Percentiles rank a stretch among this genome's conserved stretches.
phyloP scores from a whole-genome alignment of 2,329 filamentous ascomycete genomes.

The Arthrobotrys iridis region DNA sequence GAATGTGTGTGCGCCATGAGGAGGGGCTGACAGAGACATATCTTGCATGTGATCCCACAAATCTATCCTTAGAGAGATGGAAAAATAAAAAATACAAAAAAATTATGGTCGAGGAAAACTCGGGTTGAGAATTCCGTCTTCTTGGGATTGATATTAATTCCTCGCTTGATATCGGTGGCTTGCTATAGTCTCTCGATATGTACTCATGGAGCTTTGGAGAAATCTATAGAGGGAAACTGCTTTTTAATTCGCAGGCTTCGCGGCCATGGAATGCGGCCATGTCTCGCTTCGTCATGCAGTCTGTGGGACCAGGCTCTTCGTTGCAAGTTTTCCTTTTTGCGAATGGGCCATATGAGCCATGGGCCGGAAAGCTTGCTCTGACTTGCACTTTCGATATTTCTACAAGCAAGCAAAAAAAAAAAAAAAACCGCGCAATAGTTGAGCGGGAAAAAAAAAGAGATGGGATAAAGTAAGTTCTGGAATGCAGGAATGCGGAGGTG shows the following conservation, averaged over 20 bases:
- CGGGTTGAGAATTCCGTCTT: slow-evolving; percentile 9
- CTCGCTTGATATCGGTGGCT: slow-evolving; percentile 17
- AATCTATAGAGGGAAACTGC: neutral
- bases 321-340: slow-evolving; percentile 2
- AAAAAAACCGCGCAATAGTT: slow-evolving; percentile 21
- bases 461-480: slow-evolving; percentile 29
- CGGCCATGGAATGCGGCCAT: slow-evolving; percentile 25
- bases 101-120: neutral
- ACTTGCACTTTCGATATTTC: slow-evolving; percentile 14
- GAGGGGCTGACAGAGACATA: slow-evolving; percentile 13
- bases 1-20: slow-evolving; percentile 10
- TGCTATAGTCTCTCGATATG: neutral
- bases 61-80: neutral
- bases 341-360: neutral
- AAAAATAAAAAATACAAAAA: neutral
- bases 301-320: neutral
- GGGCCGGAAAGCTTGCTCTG: too few relatives aligned
- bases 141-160: slow-evolving; percentile 21
- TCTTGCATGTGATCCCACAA: slow-evolving; percentile 35
- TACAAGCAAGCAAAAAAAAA: neutral
- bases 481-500: slow-evolving; percentile 42
- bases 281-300: slow-evolving; percentile 38
- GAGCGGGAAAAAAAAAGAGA: neutral
- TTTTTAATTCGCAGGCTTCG: neutral
- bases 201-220: slow-evolving; percentile 11